Evolutionary conservation across 495 filamentous ascomycete genomes (phyloP).

Genomic region (Ramalina intermedia): DNA sequence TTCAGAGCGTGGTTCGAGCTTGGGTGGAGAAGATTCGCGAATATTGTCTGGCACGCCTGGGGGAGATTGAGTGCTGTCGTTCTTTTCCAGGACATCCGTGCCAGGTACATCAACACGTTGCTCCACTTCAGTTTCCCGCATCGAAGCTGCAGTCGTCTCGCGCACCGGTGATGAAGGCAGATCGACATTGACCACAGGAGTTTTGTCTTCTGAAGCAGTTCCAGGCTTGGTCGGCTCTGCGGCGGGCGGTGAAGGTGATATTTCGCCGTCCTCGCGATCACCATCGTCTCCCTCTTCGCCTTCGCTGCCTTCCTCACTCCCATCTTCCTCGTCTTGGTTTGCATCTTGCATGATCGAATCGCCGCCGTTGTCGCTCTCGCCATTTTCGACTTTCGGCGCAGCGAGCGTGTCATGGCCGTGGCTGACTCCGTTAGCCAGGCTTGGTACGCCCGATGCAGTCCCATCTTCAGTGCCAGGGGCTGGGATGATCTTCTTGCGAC

Average conservation of each 20-base stretch:
- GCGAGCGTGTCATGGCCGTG: conserved; percentile 20
- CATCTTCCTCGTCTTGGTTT: conserved; percentile 37
- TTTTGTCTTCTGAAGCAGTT: not conserved
- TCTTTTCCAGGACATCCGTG: too few species aligned
- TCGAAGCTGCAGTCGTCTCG: too few species aligned
- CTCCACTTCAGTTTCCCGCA: too few species aligned
- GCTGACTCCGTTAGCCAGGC: conserved; percentile 11
- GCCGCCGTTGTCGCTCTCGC: conserved; percentile 21
- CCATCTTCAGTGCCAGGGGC: conserved; percentile 22
- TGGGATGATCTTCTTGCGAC: conserved; percentile 52
- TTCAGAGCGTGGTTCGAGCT: too few species aligned
- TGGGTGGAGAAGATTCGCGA: too few species aligned
- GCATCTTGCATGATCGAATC: conserved; percentile 29
- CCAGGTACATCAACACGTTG: too few species aligned
- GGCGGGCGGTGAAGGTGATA: conserved; percentile 14
- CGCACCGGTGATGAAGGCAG: too few species aligned
- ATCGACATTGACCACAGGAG: too few species aligned
- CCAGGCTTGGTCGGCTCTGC: not conserved
- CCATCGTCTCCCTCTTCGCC: conserved; percentile 35
- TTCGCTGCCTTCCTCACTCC: conserved; percentile 41
- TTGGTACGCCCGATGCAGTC: conserved; percentile 18
- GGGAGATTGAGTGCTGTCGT: too few species aligned
- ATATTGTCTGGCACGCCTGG: too few species aligned
- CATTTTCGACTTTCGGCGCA: conserved; percentile 22
- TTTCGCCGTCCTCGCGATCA: conserved; percentile 16